Evolutionary conservation across 2,329 filamentous ascomycete species (phyloP).

Genomic region (Periconia macrospinosa): DNA sequence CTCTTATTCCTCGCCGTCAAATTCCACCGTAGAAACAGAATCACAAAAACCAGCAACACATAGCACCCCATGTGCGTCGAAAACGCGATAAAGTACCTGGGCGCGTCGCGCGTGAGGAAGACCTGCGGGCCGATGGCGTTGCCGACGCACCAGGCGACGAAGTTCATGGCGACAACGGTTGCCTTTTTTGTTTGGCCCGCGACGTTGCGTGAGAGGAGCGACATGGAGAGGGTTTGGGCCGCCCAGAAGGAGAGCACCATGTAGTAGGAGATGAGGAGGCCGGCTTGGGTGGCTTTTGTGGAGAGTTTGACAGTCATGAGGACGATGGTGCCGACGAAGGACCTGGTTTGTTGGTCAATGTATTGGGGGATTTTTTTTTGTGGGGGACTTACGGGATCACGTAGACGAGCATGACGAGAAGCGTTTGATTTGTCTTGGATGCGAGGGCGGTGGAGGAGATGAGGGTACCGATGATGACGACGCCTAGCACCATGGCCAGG

Average conservation of each 20-base stretch:
- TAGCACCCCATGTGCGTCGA: slow-evolving; percentile 72
- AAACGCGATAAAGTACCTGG: slow-evolving; percentile 71
- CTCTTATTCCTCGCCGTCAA: slow-evolving; percentile 61
- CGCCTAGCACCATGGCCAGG: slow-evolving; percentile 73
- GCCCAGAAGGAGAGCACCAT: slow-evolving; percentile 79
- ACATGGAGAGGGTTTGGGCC: slow-evolving; percentile 67
- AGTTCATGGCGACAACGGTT: slow-evolving; percentile 68
- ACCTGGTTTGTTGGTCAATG: slow-evolving; percentile 34
- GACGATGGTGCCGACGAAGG: slow-evolving; percentile 71
- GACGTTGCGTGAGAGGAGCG: slow-evolving; percentile 69
- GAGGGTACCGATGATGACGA: slow-evolving; percentile 72
- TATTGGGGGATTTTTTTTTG: background rate
- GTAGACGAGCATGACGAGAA: slow-evolving; percentile 66
- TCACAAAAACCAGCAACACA: slow-evolving; percentile 58
- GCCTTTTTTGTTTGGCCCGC: slow-evolving; percentile 76
- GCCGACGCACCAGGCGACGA: slow-evolving; percentile 69
- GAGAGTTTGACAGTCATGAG: slow-evolving; percentile 68
- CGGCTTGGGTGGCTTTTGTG: slow-evolving; percentile 61
- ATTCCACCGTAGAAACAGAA: slow-evolving; percentile 62
- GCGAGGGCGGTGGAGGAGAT: slow-evolving; percentile 68
- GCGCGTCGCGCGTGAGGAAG: slow-evolving; percentile 55
- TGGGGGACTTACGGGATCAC: slow-evolving; percentile 61
- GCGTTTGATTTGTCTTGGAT: slow-evolving; percentile 69
- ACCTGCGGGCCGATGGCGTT: slow-evolving; percentile 63
- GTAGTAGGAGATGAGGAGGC: slow-evolving; percentile 74